Evolutionary conservation across 106 monocot species (phyloP).

Genomic region (Apostasia ramifera): DNA sequence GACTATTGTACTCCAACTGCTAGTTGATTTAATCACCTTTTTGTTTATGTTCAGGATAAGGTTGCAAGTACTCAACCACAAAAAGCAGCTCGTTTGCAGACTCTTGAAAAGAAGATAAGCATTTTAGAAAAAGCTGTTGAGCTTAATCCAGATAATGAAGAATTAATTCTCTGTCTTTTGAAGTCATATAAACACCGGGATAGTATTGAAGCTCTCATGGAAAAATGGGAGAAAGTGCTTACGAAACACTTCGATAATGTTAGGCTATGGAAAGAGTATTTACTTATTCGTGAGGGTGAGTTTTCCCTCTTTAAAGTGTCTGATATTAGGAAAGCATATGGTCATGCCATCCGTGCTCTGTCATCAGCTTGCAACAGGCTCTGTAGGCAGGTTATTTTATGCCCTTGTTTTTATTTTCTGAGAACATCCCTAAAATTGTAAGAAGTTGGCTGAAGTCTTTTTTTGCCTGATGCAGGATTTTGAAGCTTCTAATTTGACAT

Average conservation of each 20-base stretch:
- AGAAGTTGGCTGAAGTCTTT: background rate
- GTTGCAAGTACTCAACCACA: conserved; percentile 63
- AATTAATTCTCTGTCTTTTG: conserved; percentile 65
- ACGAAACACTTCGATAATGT: conserved; percentile 59
- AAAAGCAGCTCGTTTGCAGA: conserved; percentile 85
- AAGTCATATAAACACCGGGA: conserved; percentile 73
- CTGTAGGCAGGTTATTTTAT: conserved; percentile 70
- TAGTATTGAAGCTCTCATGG: conserved; percentile 38
- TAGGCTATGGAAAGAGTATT: conserved; percentile 86
- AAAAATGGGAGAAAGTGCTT: conserved; percentile 79
- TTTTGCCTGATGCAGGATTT: conserved; percentile 25
- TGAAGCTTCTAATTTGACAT: conserved; percentile 7
- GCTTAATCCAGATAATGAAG: conserved; percentile 80
- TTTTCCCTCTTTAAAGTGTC: conserved; percentile 94
- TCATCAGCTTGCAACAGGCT: conserved; percentile 76
- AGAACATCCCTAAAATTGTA: too few relatives aligned
- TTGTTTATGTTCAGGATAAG: conserved; percentile 53
- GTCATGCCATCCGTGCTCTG: conserved; percentile 79
- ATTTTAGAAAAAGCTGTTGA: conserved; percentile 92
- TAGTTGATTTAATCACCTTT: background rate
- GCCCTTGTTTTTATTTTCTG: too few relatives aligned
- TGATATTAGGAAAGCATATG: conserved; percentile 59
- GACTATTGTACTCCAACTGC: background rate
- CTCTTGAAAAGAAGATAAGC: conserved; percentile 90
- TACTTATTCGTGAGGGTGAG: conserved; percentile 62